Conservation (phyloP, 2,329 filamentous ascomycete species). For the Botrytis aclada region DNA sequence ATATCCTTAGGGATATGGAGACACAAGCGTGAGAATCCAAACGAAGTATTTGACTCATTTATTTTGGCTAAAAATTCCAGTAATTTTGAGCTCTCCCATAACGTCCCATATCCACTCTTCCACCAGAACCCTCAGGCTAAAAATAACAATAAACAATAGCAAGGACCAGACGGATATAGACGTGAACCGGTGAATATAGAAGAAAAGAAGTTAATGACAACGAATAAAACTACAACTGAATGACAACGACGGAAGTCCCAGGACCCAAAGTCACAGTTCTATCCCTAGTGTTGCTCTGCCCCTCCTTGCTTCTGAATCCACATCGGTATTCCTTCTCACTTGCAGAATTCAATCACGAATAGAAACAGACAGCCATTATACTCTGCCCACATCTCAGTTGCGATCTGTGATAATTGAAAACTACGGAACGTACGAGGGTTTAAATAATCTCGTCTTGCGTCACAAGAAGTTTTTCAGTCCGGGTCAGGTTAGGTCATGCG, state of each 20-base stretch:
- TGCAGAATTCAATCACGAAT: not conserved
- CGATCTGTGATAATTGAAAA: accelerated
- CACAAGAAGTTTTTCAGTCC: not conserved
- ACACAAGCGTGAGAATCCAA: not conserved
- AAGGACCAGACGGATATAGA: not conserved
- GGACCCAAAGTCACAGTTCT: not conserved
- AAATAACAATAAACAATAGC: not conserved
- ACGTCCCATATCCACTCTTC: accelerated
- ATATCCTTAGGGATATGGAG: not conserved
- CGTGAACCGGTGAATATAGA: not conserved
- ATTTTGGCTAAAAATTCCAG: not conserved
- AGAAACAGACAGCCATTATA: not conserved
- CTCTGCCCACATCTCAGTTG: not conserved
- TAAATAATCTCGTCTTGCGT: not conserved
- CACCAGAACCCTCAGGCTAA: not conserved
- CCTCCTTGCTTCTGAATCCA: not conserved
- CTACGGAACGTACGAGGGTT: not conserved
- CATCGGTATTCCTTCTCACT: not conserved
- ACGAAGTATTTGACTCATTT: accelerated
- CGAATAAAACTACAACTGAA: not conserved
- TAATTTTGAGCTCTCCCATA: not conserved
- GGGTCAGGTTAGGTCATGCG: not conserved
- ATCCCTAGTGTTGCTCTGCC: accelerated
- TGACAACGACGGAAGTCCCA: not conserved
- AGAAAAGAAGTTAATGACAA: not conserved